A percentile compares a stretch with the other conserved stretches of the same genome.
These are phyloP conservation scores for Fusarium odoratissimum DNA, from an alignment of 2,329 filamentous ascomycete genomes.

Conservation along the genomic window DNA sequence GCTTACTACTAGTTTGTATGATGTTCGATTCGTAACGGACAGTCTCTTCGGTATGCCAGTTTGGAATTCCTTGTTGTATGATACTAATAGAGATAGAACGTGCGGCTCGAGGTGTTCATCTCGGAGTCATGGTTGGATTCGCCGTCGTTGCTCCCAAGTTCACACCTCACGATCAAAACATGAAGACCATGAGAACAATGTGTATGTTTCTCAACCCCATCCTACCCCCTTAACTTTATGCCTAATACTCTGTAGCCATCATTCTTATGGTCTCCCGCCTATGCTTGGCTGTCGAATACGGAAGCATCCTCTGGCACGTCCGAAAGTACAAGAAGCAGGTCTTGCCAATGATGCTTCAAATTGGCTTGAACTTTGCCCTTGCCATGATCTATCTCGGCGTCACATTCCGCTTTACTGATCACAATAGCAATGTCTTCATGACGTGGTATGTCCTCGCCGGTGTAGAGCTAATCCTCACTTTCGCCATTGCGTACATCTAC, in stretches of 20 bases:
- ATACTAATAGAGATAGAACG: constrained; percentile 54
- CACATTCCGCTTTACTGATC: constrained; percentile 53
- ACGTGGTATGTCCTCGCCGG: constrained; percentile 66
- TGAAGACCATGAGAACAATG: constrained; percentile 54
- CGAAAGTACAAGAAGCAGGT: constrained; percentile 54
- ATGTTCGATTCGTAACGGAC: constrained; percentile 74
- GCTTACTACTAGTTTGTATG: constrained; percentile 72
- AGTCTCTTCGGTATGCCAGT: constrained; percentile 63
- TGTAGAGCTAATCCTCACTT: constrained; percentile 63
- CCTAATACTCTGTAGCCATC: constrained; percentile 45
- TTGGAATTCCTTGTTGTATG: too few relatives aligned
- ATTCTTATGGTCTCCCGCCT: constrained; percentile 65
- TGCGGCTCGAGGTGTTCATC: constrained; percentile 67
- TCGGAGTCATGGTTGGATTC: constrained; percentile 74
- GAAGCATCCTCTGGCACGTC: constrained; percentile 57
- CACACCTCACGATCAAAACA: constrained; percentile 52
- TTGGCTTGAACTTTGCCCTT: constrained; percentile 50
- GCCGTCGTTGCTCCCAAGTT: constrained; percentile 67
- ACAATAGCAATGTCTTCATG: constrained; percentile 51
- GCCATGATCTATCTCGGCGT: constrained; percentile 56
- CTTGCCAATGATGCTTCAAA: constrained; percentile 52
- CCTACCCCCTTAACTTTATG: neutral
- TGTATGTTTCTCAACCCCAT: constrained; percentile 43
- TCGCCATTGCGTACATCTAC: constrained; percentile 65
- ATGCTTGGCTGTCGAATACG: constrained; percentile 66